Conservation (phyloP, 345 rosid species). For the Carallia pectinifolia region DNA sequence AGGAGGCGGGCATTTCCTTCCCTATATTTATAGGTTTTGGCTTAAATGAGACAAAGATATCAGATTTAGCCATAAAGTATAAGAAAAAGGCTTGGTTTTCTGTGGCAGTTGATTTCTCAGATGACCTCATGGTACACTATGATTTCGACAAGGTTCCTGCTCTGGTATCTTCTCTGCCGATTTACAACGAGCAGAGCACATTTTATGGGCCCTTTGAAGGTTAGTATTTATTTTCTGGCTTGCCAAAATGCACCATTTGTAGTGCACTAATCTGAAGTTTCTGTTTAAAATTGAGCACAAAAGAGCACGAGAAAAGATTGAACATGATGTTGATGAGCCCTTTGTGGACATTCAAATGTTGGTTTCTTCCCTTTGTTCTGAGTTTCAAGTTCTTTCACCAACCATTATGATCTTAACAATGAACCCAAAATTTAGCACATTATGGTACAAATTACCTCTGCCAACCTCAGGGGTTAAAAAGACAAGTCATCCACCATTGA, state of each 20-base stretch:
- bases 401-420: neutral
- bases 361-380: neutral
- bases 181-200: conserved; percentile 52
- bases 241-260: neutral
- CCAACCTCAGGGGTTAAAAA: neutral
- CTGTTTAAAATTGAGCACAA: neutral
- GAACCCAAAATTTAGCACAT: neutral
- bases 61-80: conserved; percentile 56
- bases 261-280: neutral
- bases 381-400: too few relatives aligned
- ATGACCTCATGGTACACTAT: conserved; percentile 59
- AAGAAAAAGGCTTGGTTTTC: conserved; percentile 97
- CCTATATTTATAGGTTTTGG: conserved; percentile 83
- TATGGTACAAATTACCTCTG: neutral
- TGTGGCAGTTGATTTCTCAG: conserved; percentile 74
- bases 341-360: neutral
- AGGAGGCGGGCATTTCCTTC: conserved; percentile 66
- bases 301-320: neutral
- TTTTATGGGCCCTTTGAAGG: conserved; percentile 98
- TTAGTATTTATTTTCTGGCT: conserved; percentile 24
- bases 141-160: conserved; percentile 88
- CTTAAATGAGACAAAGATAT: conserved; percentile 50
- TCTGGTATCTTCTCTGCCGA: conserved; percentile 62
- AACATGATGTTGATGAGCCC: neutral
- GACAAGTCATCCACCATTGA: too few relatives aligned